phyloP scores from a whole-genome alignment of 495 filamentous ascomycete genomes.

The Chaetomium fimeti region DNA sequence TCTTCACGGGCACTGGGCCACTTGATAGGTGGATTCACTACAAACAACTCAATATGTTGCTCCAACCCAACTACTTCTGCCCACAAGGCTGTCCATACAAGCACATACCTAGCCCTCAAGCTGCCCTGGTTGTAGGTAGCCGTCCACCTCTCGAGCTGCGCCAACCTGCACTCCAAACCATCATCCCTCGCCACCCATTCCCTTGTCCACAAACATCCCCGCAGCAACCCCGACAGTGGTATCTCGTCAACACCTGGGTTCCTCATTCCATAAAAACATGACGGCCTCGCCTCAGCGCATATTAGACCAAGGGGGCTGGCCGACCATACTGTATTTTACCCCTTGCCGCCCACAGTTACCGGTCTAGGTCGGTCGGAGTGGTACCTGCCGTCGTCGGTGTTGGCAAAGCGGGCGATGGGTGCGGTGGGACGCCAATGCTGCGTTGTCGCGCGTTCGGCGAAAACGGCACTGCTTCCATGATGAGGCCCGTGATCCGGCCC shows the following conservation, averaged over 20 bases:
- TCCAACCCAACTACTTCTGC: slow-evolving; percentile 19
- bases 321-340: neutral
- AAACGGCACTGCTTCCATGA: slow-evolving; percentile 7
- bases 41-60: slow-evolving; percentile 19
- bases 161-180: neutral
- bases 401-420: slow-evolving; percentile 6
- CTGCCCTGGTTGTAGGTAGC: neutral
- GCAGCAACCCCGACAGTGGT: neutral
- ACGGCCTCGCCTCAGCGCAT: neutral
- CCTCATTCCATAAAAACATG: neutral
- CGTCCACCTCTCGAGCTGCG: neutral
- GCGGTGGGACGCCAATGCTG: slow-evolving; percentile 4
- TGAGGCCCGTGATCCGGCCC: slow-evolving; percentile 15
- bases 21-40: slow-evolving; percentile 35
- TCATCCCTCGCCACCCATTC: slow-evolving; percentile 16
- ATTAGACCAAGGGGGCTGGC: neutral
- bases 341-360: neutral
- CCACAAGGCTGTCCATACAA: slow-evolving; percentile 9
- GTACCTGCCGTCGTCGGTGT: neutral
- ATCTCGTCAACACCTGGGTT: neutral
- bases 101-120: neutral
- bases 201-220: slow-evolving; percentile 2
- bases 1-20: slow-evolving; percentile 22
- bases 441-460: neutral
- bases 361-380: neutral